These are phyloP conservation scores for Mediolabrus comicus DNA, from an alignment of 108 stramenopile species.

Conservation along the genomic window DNA sequence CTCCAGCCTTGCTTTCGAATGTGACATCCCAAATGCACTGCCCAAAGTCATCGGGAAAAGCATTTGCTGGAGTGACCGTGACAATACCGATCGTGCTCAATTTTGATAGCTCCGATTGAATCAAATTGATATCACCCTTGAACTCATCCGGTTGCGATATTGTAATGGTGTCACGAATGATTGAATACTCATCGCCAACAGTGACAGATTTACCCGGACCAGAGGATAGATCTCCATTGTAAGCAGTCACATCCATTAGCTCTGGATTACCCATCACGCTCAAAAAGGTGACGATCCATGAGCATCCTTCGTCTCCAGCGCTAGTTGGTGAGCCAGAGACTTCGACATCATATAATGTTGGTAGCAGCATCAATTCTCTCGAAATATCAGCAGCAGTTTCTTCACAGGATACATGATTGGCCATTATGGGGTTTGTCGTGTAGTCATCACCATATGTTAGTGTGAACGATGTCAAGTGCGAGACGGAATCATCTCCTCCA, in stretches of 20 bases:
- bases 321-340: constrained; percentile 50
- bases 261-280: constrained; percentile 53
- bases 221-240: constrained; percentile 21
- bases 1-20: constrained; percentile 79
- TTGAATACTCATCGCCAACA: constrained; percentile 26
- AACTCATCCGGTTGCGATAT: constrained; percentile 43
- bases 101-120: constrained; percentile 75
- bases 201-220: constrained; percentile 43
- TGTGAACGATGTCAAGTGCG: constrained; percentile 51
- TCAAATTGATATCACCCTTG: constrained; percentile 49
- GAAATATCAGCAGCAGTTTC: constrained; percentile 53
- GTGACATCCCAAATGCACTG: constrained; percentile 70
- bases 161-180: constrained; percentile 39
- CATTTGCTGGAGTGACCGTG: constrained; percentile 43
- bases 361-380: constrained; percentile 50
- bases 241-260: constrained; percentile 44
- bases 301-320: constrained; percentile 50
- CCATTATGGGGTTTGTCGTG: constrained; percentile 53
- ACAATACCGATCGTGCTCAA: constrained; percentile 69
- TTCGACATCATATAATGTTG: constrained; percentile 53
- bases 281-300: constrained; percentile 66
- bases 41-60: constrained; percentile 26
- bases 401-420: constrained; percentile 51
- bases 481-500: constrained; percentile 66
- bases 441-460: constrained; percentile 50